Evolutionary conservation across 305 asterid species (phyloP).

Genomic region (Fraxinus paxiana): DNA sequence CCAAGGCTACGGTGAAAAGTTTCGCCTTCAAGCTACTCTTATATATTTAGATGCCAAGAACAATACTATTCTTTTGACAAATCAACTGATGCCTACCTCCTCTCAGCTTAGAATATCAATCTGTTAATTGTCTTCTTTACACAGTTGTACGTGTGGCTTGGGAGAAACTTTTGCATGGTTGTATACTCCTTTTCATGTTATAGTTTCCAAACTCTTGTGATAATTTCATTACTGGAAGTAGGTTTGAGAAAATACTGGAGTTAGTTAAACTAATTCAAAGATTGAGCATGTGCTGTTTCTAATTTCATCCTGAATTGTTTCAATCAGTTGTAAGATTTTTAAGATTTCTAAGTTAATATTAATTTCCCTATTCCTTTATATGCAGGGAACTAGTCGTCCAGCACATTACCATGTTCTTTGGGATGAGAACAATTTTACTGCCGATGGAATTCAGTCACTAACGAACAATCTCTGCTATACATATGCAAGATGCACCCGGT

Average conservation of each 20-base stretch:
- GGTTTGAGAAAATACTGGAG: neutral
- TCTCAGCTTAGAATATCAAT: neutral
- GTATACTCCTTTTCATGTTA: neutral
- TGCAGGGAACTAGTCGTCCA: constrained; percentile 94
- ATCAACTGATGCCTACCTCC: neutral
- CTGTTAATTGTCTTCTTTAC: neutral
- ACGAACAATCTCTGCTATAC: constrained; percentile 97
- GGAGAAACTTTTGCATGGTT: neutral
- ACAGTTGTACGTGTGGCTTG: neutral
- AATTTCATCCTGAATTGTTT: neutral
- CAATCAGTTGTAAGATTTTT: neutral
- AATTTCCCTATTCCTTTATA: neutral
- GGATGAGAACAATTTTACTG: constrained; percentile 96
- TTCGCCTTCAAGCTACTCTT: neutral
- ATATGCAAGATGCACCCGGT: constrained; percentile 95
- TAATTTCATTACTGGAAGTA: neutral
- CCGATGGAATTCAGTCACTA: constrained; percentile 89
- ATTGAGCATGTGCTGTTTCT: neutral
- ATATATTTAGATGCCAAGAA: neutral
- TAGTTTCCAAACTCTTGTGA: neutral
- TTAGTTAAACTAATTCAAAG: neutral
- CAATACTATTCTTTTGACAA: neutral
- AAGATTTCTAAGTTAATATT: neutral
- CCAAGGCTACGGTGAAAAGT: neutral
- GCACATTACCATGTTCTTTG: constrained; percentile 97